Percentiles rank a stretch among this genome's conserved stretches.
phyloP scores from a whole-genome alignment of 345 rosid genomes.

The Acer campestre region DNA sequence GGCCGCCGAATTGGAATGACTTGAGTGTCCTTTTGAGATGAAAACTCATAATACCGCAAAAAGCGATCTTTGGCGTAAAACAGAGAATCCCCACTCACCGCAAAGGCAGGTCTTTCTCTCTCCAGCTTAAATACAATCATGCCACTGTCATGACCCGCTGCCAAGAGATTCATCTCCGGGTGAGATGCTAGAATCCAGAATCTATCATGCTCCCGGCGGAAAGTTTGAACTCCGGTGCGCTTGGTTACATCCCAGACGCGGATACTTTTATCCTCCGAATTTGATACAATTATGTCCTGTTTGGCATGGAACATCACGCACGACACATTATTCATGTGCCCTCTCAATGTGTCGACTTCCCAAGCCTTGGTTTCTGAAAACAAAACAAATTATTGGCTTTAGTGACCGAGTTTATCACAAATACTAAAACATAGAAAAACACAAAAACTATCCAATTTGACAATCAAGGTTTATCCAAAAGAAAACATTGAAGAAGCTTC shows the following conservation, averaged over 20 bases:
- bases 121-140: conserved; percentile 97
- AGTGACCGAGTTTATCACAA: neutral
- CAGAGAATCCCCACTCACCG: conserved; percentile 72
- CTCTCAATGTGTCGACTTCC: conserved; percentile 98
- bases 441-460: neutral
- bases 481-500: neutral
- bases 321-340: conserved; percentile 95
- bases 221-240: conserved; percentile 87
- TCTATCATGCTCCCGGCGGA: conserved; percentile 93
- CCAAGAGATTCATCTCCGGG: conserved; percentile 94
- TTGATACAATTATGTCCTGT: conserved; percentile 95
- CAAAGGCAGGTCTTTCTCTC: conserved; percentile 95
- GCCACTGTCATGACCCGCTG: conserved; percentile 97
- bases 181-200: conserved; percentile 96
- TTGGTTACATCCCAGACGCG: conserved; percentile 98
- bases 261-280: conserved; percentile 94
- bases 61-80: conserved; percentile 85
- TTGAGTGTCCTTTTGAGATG: conserved; percentile 77
- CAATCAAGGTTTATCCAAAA: neutral
- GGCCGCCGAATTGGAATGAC: conserved; percentile 82
- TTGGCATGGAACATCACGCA: conserved; percentile 95
- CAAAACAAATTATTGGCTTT: neutral
- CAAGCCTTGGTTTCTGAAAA: conserved; percentile 96
- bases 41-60: conserved; percentile 74
- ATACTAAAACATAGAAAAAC: neutral